Evolutionary conservation across 495 filamentous ascomycete genomes (phyloP).

Genomic region (Bathelium albidoporum): DNA sequence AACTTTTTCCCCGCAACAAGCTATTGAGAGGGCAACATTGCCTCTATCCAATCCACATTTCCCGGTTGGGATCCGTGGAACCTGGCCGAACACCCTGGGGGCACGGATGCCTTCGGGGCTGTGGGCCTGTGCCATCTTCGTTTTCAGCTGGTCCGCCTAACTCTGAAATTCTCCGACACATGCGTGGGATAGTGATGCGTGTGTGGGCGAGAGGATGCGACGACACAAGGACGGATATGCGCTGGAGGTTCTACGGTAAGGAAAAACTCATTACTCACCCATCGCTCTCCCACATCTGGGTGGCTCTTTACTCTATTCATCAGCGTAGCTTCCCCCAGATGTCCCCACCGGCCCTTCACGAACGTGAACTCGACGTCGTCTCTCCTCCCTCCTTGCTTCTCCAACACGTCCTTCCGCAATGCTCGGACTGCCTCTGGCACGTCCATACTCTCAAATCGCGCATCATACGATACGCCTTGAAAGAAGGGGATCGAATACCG

Average conservation of each 20-base stretch:
- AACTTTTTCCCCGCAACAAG: too few species aligned
- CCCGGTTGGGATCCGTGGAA: too few species aligned
- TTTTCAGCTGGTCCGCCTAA: too few species aligned
- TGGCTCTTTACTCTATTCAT: constrained; percentile 85
- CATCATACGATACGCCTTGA: constrained; percentile 75
- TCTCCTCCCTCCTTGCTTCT: constrained; percentile 38
- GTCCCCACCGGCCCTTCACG: constrained; percentile 51
- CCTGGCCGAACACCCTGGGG: too few species aligned
- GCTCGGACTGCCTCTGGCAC: constrained; percentile 57
- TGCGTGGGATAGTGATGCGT: too few species aligned
- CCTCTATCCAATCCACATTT: too few species aligned
- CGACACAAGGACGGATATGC: too few species aligned
- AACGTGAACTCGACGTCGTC: constrained; percentile 79
- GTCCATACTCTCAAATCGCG: constrained; percentile 64
- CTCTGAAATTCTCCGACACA: too few species aligned
- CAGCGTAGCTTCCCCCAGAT: constrained; percentile 68
- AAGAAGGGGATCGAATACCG: constrained; percentile 86
- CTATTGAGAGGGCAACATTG: too few species aligned
- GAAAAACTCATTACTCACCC: constrained; percentile 32
- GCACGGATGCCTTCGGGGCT: too few species aligned
- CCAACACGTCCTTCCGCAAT: constrained; percentile 44
- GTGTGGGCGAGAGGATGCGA: too few species aligned
- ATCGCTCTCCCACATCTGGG: constrained; percentile 77
- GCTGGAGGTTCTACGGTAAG: background rate
- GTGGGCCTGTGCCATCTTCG: too few species aligned